A percentile compares a stretch with the other conserved stretches of the same genome.
These are phyloP conservation scores for Bertia moriformis DNA, from an alignment of 2,329 filamentous ascomycete species.

Conservation along the genomic window DNA sequence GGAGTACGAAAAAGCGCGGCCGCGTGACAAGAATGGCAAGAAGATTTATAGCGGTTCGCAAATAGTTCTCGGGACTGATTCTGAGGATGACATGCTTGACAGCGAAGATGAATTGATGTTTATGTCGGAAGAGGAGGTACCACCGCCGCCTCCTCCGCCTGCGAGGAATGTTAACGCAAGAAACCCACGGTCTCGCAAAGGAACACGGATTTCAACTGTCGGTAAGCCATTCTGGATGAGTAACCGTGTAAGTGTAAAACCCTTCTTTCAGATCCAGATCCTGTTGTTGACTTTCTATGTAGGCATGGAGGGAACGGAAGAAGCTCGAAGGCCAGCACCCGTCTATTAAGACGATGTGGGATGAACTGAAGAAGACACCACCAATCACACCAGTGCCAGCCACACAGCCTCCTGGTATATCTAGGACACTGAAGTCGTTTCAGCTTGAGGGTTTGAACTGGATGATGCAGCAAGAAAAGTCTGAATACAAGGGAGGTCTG, in stretches of 20 bases:
- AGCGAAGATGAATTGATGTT: no score
- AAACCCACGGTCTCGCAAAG: no score
- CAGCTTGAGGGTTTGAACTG: slow-evolving; percentile 86
- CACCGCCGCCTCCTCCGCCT: no score
- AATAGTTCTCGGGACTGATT: no score
- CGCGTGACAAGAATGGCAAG: no score
- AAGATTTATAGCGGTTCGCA: no score
- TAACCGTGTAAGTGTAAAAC: neutral
- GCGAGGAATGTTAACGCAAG: no score
- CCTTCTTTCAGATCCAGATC: neutral
- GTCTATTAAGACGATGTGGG: neutral
- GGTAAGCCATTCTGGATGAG: neutral
- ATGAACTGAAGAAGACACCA: neutral
- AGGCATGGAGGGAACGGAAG: neutral
- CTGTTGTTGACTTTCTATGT: neutral
- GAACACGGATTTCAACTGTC: no score
- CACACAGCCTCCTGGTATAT: slow-evolving; percentile 63
- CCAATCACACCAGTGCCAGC: slow-evolving; percentile 18
- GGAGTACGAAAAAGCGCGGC: no score
- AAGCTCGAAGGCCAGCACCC: neutral
- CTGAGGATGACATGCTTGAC: no score
- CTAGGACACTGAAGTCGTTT: slow-evolving; percentile 75
- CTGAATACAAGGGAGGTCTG: slow-evolving; percentile 72
- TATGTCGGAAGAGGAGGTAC: no score
- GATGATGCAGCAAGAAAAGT: slow-evolving; percentile 84